These are phyloP conservation scores for Botryotinia globosa DNA, from an alignment of 2,329 filamentous ascomycete genomes.

Conservation along the genomic window DNA sequence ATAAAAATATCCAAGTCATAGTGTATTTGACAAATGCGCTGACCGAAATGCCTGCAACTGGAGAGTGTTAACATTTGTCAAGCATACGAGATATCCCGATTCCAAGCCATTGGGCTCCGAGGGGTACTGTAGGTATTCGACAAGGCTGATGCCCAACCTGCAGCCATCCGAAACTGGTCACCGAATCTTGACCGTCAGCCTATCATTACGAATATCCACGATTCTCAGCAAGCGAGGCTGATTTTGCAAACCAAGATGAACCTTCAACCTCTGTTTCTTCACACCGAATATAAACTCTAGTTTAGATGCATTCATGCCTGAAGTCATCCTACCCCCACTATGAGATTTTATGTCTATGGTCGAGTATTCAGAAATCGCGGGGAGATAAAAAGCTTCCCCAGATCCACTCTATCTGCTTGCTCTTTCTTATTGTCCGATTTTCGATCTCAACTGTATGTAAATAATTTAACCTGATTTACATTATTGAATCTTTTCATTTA, in stretches of 20 bases:
- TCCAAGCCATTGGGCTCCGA: slow-evolving; percentile 7
- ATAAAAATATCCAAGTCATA: neutral
- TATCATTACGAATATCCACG: neutral
- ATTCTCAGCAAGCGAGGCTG: slow-evolving; percentile 19
- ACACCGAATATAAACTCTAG: neutral
- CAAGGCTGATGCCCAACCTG: slow-evolving; percentile 13
- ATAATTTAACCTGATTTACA: neutral
- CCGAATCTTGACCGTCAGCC: slow-evolving; percentile 15
- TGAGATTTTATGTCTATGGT: neutral
- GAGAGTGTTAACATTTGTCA: neutral
- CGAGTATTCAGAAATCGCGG: neutral
- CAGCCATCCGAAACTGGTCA: slow-evolving; percentile 9
- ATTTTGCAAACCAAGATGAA: slow-evolving; percentile 17
- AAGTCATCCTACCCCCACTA: neutral
- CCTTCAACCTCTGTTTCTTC: neutral
- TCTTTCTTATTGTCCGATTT: neutral
- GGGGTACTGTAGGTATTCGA: neutral
- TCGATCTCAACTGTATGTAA: neutral
- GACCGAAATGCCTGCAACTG: slow-evolving; percentile 7
- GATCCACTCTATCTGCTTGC: neutral
- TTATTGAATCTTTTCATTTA: neutral
- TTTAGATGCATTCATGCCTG: neutral
- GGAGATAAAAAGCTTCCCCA: neutral
- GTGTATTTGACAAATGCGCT: neutral
- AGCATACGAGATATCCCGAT: neutral